Base-by-base conservation (phyloP, 177 flowering plant genomes). In the Vitis hybrid region DNA sequence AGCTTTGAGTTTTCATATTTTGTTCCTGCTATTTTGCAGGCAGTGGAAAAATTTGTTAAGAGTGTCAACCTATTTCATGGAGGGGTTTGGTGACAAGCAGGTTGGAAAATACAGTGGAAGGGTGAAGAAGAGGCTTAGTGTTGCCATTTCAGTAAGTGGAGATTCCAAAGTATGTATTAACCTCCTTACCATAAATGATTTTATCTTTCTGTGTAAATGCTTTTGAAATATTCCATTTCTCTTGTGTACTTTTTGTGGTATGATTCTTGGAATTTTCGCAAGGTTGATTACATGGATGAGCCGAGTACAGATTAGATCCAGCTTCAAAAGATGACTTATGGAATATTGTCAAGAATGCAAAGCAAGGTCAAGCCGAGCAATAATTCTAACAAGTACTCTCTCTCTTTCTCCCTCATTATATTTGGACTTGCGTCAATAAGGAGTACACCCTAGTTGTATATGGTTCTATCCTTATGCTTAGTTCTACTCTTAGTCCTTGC, bases 111-210 rank as follows among this genome's bases (percentile, higher is more conserved):
- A 91, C 68, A 94, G 99, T 81, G 97, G 97, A 64, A 97, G 97
- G 23, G 92, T 94, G 97, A 94, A 94, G 83, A 88, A 97, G 84
- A 87, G 97, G 89, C 94, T 94, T n/a, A 92, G 97, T 79, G 97
- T 93, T 55, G 96, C 98, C 23, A 93, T 92, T 76, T 94, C 99
- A 23, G 78, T 94, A 65, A 92, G 92, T 66, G 99, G 98, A 62
- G 88, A 92, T 84, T 98, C 99, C 72, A 91, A 89, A 78, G 99
- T 94, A 87, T 65, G 83, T 60, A 57, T 54, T 50, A 1, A 19
- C 67, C 23, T 59, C 34, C 59, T 18, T 67, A 2, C 32, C 14
- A n/a, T 23, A 21, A 21, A 32, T 32, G 40, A 32, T 32, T 32
- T 5, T 32, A 15, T 4, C 51, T 21, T 52, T 1, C 15, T 11